Evolutionary conservation across 495 filamentous ascomycete genomes (phyloP), one percentile per base, ranked within the genome.

Genomic region (Pyrenula aspistea): DNA sequence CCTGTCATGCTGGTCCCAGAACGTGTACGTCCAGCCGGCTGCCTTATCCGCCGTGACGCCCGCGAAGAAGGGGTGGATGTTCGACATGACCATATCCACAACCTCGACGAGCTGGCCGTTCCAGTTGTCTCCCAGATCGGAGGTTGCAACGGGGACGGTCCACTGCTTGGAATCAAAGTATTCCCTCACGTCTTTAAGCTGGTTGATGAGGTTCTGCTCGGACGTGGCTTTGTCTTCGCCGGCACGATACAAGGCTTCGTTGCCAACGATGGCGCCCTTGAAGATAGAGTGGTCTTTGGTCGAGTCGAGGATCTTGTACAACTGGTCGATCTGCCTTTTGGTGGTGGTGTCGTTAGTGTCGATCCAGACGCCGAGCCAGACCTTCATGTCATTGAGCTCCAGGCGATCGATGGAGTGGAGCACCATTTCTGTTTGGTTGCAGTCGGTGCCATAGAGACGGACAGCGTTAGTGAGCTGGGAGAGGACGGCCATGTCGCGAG

Each of bases 341-440:
- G 90, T 95, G 55, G 92, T 95, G 1, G 88, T 93, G 2, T 73
- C 69, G 73, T 98, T 96, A 48, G 73, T 76, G 65, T 90, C 90
- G 57, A 92, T 84, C 91, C 91, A 98, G 20, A 97, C 92, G 12
- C 93, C 93, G 20, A 96, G 77, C 93, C 93, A 96, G 60, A 98
- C 76, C 62, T 93, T 95, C 74, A 96, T 84, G 61, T 85, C 79
- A 21, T 82, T 80, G 54, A 95, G 68, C 31, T 80, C 79, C 25
- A 97, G 77, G 53, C 77, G 78, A 54, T 85, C 75, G 64, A 98
- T 84, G 3, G 91, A 82, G 62, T 92, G 83, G 48, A 97, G 77
- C 1, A 93, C 85, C 88, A 97, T 90, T 66, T 95, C 83, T 0
- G 93, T 96, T 69, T 96, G 92, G 67, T 97, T 96, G 78, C 93